A percentile compares a stretch with the other conserved stretches of the same genome.
Evolutionary conservation across 192 early-diverging fungal genomes (phyloP).

Genomic region (Radiomyces spectabilis): DNA sequence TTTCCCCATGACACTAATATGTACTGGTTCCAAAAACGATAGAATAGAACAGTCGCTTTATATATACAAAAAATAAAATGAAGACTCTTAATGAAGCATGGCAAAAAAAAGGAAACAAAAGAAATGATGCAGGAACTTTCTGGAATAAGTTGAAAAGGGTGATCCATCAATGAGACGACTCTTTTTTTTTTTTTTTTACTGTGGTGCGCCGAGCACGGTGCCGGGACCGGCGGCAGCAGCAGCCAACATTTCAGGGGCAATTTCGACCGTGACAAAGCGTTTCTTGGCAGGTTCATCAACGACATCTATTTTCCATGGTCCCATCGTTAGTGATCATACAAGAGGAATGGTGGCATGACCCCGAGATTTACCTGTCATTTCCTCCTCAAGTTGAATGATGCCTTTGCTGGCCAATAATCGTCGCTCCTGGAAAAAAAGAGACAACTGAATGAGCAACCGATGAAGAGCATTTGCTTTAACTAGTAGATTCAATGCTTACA

Average conservation of each 20-base stretch:
- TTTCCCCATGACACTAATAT: conserved; percentile 18
- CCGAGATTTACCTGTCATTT: conserved; percentile 22
- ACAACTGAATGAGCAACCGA: background rate
- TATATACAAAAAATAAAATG: background rate
- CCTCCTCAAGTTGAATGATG: conserved; percentile 19
- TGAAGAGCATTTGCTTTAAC: background rate
- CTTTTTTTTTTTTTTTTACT: no score
- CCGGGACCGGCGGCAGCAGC: conserved; percentile 27
- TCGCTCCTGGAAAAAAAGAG: conserved; percentile 15
- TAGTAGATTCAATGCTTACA: conserved; percentile 14
- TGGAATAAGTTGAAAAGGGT: no score
- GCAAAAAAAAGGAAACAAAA: no score
- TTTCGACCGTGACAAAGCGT: conserved; percentile 3
- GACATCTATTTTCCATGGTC: no score
- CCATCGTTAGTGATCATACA: no score
- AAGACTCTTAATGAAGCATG: no score
- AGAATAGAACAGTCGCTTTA: background rate
- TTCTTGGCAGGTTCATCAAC: conserved; percentile 4
- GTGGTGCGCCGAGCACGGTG: conserved; percentile 23
- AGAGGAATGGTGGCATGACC: background rate
- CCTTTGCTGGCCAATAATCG: conserved; percentile 19
- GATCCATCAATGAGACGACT: no score
- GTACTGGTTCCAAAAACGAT: conserved; percentile 5
- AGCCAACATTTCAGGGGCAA: conserved; percentile 21
- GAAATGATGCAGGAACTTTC: no score